Base-by-base conservation (phyloP, 768 basidiomycete genomes). In the Termitomyces sp. region DNA sequence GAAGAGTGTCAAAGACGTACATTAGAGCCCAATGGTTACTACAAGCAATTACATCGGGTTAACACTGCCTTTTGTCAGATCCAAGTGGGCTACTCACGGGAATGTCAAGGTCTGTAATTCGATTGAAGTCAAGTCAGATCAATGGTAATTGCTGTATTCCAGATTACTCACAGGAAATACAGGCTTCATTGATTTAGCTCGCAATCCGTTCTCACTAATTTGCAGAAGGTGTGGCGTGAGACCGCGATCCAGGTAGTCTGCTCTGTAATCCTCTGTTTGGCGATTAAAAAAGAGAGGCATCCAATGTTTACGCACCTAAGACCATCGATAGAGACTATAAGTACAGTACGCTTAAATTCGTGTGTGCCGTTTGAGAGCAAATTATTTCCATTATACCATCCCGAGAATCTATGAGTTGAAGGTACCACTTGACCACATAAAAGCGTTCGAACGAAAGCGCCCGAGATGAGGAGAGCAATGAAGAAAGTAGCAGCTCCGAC, bases 21-120 rank as follows among this genome's bases (percentile, higher is more conserved):
- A 96, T 85, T 37, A 96, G 67, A 3, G 86, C 71, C 93, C 94
- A 97, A 68, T 96, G 94, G 66, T 96, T 96, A 17, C 89, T 93
- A 42, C 16, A 57, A 19, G 34, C 16, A n/a, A 50, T 43, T 7
- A 39, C 16, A 30, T 45, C 21, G n/a, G 8, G 28, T 55, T 35
- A 55, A 40, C 6, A 12, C 34, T 17, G 19, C 17, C 28, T 17
- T 16, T 44, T 16, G 9, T 30, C 52, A 12, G 0, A 27, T 25
- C 7, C 57, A 58, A 28, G 5, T 27, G 11, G 34, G 39, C 47
- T 21, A 78, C 89, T 78, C 66, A 92, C 84, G 94, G 94, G 64
- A 96, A 96, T 2, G 94, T 96, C 62, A 94, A 69, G 1, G 91
- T 91, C 90, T 92, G 58, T n/a, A 21, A 16, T 35, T 42, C 25